Evolutionary conservation across 495 filamentous ascomycete species (phyloP), one percentile per base, ranked within the genome.

Genomic region (Glutinoglossum americanum): DNA sequence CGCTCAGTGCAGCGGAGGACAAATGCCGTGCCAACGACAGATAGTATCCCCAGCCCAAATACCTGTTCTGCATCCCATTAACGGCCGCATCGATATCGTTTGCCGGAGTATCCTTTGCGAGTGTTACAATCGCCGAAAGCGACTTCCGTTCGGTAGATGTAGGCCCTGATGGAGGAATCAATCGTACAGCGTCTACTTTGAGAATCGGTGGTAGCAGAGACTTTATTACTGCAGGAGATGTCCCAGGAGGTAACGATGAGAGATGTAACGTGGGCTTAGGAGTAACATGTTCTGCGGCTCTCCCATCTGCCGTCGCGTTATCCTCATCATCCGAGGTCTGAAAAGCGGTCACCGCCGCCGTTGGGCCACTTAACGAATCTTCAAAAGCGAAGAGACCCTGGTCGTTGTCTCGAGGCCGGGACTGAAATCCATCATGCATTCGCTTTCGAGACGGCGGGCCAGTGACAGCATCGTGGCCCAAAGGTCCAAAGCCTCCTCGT

Each of bases 201-300:
- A 97, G 65, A 35, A 71, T 79, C 8, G 76, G 61, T 0, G 83
- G 81, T 9, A 94, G 76, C 57, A 92, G 68, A 5, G 79, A 72
- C 67, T 88, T 89, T 64, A 93, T 79, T 53, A 79, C 77, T 26
- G 82, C 80, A 1, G 76, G 78, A 3, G 86, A 88, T 19, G 80
- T 87, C 3, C 77, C 77, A 0, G 73, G 79, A 47, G 76, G 81
- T 39, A 79, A 69, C 19, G 73, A 78, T 17, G 72, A 75, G 27
- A 97, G 72, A 39, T 83, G 82, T n/a, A 97, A 65, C 0, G 89
- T 94, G n/a, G 88, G 89, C 64, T 87, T 90, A 17, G 90, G 80
- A 57, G 80, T 79, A 39, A 82, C 81, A 61, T 80, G 83, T 60
- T 92, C 85, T 35, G 80, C 80, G 13, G 79, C 76, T 56, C 71